Percentiles rank a stretch among this genome's conserved stretches.
phyloP scores from a whole-genome alignment of 441 rosid genomes.

The Erodium moschatum region DNA sequence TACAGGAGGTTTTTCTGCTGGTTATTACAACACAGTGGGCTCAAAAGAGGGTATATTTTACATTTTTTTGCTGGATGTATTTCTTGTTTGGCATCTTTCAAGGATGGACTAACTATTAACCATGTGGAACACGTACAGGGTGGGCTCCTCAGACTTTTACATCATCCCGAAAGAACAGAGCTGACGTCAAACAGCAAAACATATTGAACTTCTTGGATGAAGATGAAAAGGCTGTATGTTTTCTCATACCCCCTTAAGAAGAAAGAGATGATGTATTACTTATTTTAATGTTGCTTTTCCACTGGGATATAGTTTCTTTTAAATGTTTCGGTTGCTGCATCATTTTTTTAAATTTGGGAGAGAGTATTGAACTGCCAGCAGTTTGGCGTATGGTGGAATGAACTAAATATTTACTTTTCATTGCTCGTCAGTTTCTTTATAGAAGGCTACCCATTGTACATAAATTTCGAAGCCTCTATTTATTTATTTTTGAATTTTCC shows the following conservation, averaged over 20 bases:
- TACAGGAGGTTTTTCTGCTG: slow-evolving; percentile 92
- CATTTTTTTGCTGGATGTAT: neutral
- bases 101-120: slow-evolving; percentile 11
- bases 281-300: neutral
- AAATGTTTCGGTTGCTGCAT: neutral
- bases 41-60: slow-evolving; percentile 67
- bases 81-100: slow-evolving; percentile 11
- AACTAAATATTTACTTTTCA: neutral
- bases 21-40: slow-evolving; percentile 84
- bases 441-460: neutral
- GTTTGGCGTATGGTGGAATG: neutral
- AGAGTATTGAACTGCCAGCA: neutral
- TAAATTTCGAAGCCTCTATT: no score
- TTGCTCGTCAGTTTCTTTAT: neutral
- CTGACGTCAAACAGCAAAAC: slow-evolving; percentile 80
- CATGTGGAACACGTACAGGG: slow-evolving; percentile 37
- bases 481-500: no score
- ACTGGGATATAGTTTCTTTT: neutral
- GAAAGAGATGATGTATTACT: neutral
- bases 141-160: slow-evolving; percentile 90
- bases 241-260: slow-evolving; percentile 1
- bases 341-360: neutral
- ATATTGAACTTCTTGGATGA: slow-evolving; percentile 80
- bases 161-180: slow-evolving; percentile 77
- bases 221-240: slow-evolving; percentile 77